These are phyloP conservation scores for Camptophora hylomeconis DNA, from an alignment of 2,329 filamentous ascomycete genomes.

Conservation along the genomic window DNA sequence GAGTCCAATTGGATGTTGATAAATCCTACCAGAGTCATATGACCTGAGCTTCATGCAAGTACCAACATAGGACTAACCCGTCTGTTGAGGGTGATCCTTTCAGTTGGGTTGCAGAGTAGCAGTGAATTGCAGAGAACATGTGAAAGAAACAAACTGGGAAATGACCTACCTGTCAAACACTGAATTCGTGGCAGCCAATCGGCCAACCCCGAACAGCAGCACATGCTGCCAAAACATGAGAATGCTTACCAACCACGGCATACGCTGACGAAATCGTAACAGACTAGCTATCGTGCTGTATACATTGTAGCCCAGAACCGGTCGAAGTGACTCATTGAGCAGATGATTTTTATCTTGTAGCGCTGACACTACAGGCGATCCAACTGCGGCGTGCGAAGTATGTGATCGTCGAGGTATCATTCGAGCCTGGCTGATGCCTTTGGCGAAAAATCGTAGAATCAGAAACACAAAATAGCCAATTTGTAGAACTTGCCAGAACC, in stretches of 20 bases:
- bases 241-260: constrained; percentile 78
- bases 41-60: constrained; percentile 14
- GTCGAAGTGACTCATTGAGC: constrained; percentile 30
- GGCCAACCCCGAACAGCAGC: constrained; percentile 60
- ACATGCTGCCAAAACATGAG: constrained; percentile 65
- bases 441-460: constrained; percentile 51
- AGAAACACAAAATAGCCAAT: constrained; percentile 41
- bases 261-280: constrained; percentile 61
- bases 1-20: too few relatives aligned
- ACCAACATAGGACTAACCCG: constrained; percentile 7
- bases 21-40: too few relatives aligned
- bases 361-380: constrained; percentile 4
- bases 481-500: constrained; percentile 41
- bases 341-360: constrained; percentile 15
- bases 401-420: constrained; percentile 47
- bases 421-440: constrained; percentile 53
- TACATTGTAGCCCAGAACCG: constrained; percentile 63
- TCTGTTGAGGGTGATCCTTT: background rate
- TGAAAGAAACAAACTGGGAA: constrained; percentile 19
- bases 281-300: constrained; percentile 64
- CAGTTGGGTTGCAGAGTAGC: background rate
- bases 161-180: constrained; percentile 77
- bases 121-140: too few relatives aligned
- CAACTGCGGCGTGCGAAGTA: constrained; percentile 5
- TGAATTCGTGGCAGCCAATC: constrained; percentile 60